Evolutionary conservation across 2,329 filamentous ascomycete species (phyloP), one percentile per base, ranked within the genome.

Genomic region (Penicillium sp.): DNA sequence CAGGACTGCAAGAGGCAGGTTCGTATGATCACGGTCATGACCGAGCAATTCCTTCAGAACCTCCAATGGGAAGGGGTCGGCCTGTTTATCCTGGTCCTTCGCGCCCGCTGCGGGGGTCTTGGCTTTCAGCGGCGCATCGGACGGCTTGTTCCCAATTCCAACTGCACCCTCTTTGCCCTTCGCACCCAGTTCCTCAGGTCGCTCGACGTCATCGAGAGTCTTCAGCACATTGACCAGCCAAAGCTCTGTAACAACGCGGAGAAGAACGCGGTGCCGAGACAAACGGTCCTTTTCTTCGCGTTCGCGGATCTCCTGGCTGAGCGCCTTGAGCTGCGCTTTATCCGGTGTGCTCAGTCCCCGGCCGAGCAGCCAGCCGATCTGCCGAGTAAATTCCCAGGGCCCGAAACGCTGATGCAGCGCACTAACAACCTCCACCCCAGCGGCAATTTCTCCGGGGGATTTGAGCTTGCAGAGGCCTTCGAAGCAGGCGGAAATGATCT

Each of bases 31-130:
- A 54, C 92, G 86, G 72, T 99, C 94, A 70, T 97, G 88, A 8
- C 92, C 92, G 16, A 99, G 83, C 63, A 99, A 84, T 71, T 99
- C 95, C 77, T 99, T 99, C 40, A 99, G 79, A n/a, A 97, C 93
- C 73, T 99, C 94, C 21, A 99, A 81, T 4, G 95, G 95, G 65
- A 99, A 97, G 0, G 94, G 94, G 62, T 99, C 94, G 2, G 91
- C 84, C 58, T 89, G 87, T 40, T 83, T 85, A 29, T 83, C 82
- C 62, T 86, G 85, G 58, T 86, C 84, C 51, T 78, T 81, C 39
- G 76, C 72, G 10, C 48, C 54, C 4, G 80, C 65, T 78, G 80
- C 79, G 81, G 89, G 60, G 77, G 74, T 46, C 79, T 80, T 84
- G 7, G 81, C 77, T 73, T 92, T 96, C 36, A 83, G 79, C 40